Percentiles rank a stretch among this genome's conserved stretches.
These are phyloP conservation scores for Myochromella boudieri DNA, from an alignment of 768 basidiomycete species.

Conservation along the genomic window DNA sequence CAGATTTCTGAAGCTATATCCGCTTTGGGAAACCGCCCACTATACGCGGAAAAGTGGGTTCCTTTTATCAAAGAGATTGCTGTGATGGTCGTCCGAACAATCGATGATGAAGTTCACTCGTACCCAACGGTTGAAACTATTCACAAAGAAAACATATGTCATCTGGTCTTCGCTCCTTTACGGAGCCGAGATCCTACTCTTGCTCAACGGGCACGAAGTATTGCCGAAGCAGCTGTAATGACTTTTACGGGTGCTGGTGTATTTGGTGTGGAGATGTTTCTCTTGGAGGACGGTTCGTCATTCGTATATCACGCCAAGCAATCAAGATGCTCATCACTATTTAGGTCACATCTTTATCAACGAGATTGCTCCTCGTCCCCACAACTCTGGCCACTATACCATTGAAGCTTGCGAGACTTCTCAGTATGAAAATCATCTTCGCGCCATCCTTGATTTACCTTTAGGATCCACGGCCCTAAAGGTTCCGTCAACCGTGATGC, in stretches of 20 bases:
- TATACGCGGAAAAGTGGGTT: constrained; percentile 96
- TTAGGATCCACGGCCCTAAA: constrained; percentile 87
- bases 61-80: constrained; percentile 89
- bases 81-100: constrained; percentile 92
- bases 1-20: constrained; percentile 52
- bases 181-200: constrained; percentile 58
- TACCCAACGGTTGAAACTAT: constrained; percentile 96
- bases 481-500: constrained; percentile 86
- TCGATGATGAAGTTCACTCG: constrained; percentile 67
- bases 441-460: constrained; percentile 87
- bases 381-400: constrained; percentile 98
- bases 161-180: constrained; percentile 89
- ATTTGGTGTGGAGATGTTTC: constrained; percentile 98
- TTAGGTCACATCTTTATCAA: constrained; percentile 82
- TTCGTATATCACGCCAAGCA: background rate
- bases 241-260: constrained; percentile 87
- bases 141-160: constrained; percentile 91
- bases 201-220: constrained; percentile 54
- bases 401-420: constrained; percentile 97
- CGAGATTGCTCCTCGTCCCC: constrained; percentile 96
- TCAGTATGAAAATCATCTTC: constrained; percentile 96
- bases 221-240: constrained; percentile 81
- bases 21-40: constrained; percentile 60
- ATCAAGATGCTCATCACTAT: constrained; percentile 1
- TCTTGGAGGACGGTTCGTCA: constrained; percentile 76